Conservation (phyloP, 140 eudicot species). For the Bidens hawaiensis region DNA sequence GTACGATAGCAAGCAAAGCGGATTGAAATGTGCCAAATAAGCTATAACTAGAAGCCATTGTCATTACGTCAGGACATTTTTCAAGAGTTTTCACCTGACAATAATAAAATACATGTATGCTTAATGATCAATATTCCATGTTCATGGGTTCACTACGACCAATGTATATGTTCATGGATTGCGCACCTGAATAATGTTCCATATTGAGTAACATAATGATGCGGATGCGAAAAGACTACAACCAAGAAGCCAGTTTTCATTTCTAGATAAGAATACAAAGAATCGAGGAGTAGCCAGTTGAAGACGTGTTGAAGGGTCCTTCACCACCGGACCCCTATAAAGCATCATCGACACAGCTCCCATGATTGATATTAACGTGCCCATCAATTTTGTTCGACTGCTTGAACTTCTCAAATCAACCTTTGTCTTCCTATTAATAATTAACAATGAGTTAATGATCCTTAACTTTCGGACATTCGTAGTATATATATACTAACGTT, state of each 20-base stretch:
- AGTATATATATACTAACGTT: too few species aligned
- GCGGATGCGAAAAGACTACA: slow-evolving; percentile 54
- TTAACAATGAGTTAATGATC: too few species aligned
- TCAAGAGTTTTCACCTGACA: slow-evolving; percentile 49
- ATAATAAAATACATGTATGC: background rate
- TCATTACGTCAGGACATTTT: slow-evolving; percentile 57
- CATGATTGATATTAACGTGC: slow-evolving; percentile 46
- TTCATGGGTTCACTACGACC: too few species aligned
- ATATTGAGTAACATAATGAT: slow-evolving; percentile 48
- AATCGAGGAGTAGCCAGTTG: slow-evolving; percentile 21
- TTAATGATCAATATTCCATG: too few species aligned
- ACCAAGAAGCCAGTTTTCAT: slow-evolving; percentile 71
- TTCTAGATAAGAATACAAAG: slow-evolving; percentile 46
- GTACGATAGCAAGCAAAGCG: slow-evolving; percentile 32
- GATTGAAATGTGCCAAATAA: slow-evolving; percentile 69
- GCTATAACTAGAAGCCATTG: slow-evolving; percentile 56
- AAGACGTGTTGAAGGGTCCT: slow-evolving; percentile 29
- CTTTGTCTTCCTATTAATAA: slow-evolving; percentile 35
- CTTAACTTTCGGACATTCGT: too few species aligned
- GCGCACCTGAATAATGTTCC: slow-evolving; percentile 89
- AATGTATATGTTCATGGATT: too few species aligned
- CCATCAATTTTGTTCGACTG: slow-evolving; percentile 39
- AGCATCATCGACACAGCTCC: slow-evolving; percentile 47
- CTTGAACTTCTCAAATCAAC: slow-evolving; percentile 52
- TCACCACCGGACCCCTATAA: slow-evolving; percentile 58